Evolutionary conservation across 176 grass and related monocot genomes (phyloP).

Genomic region (Triticum timopheevii): DNA sequence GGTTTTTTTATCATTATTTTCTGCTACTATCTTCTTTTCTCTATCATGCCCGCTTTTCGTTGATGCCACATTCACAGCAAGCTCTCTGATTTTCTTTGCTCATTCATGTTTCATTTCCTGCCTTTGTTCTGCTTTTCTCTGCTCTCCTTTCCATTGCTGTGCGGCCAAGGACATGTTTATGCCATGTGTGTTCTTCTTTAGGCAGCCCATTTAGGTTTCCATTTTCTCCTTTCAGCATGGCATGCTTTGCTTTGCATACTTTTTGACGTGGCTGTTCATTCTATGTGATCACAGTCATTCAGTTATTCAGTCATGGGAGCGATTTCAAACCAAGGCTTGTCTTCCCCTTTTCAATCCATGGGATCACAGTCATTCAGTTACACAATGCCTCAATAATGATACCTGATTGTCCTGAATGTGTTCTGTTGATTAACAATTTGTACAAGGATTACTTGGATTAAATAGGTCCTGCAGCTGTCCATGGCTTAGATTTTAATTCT

Average conservation of each 20-base stretch:
- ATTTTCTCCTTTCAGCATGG: background rate
- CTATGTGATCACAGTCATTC: too few species aligned
- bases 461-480: background rate
- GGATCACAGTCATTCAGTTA: background rate
- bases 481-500: constrained; percentile 13
- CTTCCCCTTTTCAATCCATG: background rate
- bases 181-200: background rate
- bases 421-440: background rate
- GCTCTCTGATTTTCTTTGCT: background rate
- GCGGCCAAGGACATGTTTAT: background rate
- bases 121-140: background rate
- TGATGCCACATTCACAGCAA: background rate
- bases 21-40: background rate
- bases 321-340: background rate
- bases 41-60: background rate
- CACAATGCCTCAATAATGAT: background rate
- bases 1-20: background rate
- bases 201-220: background rate
- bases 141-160: background rate
- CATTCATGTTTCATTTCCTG: background rate
- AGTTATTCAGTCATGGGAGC: background rate
- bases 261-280: background rate
- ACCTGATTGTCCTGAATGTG: background rate
- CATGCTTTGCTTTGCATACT: background rate
- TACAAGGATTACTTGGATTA: background rate